Conservation (phyloP, 371 early-diverging fungal species). For the Circinella minor region DNA sequence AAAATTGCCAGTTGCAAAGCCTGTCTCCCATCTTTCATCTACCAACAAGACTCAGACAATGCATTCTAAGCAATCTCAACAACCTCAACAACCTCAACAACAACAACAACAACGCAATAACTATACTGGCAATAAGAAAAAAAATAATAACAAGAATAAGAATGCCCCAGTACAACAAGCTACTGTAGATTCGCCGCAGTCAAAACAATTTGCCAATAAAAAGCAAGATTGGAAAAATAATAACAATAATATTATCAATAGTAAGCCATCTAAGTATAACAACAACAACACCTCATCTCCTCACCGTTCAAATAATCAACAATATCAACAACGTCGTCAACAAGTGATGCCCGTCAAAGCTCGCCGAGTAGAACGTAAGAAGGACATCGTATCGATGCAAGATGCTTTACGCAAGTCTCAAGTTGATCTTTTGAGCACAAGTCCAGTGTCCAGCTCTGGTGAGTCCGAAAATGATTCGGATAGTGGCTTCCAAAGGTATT, state of each 20-base stretch:
- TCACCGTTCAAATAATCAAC: background rate
- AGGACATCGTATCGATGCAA: conserved; percentile 23
- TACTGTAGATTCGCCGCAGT: background rate
- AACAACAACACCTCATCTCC: background rate
- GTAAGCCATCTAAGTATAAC: background rate
- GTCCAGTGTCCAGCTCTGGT: conserved; percentile 9
- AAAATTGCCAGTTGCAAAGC: background rate
- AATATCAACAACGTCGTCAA: background rate
- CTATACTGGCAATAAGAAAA: background rate
- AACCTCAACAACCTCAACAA: background rate
- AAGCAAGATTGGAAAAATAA: conserved; percentile 4
- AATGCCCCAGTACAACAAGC: background rate
- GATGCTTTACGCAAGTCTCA: conserved; percentile 19
- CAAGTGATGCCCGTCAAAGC: conserved; percentile 21
- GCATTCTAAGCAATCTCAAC: background rate
- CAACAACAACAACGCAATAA: conserved; percentile 6
- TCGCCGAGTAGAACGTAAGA: conserved; percentile 21
- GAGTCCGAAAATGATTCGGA: conserved; percentile 8
- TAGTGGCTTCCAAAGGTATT: conserved; percentile 3
- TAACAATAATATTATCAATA: background rate
- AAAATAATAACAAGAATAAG: conserved; percentile 5
- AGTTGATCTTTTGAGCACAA: background rate
- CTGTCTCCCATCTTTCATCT: background rate
- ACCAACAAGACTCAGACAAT: background rate
- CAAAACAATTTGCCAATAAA: background rate